phyloP scores from a whole-genome alignment of 2,329 filamentous ascomycete species.

The Stylonectria norvegica region DNA sequence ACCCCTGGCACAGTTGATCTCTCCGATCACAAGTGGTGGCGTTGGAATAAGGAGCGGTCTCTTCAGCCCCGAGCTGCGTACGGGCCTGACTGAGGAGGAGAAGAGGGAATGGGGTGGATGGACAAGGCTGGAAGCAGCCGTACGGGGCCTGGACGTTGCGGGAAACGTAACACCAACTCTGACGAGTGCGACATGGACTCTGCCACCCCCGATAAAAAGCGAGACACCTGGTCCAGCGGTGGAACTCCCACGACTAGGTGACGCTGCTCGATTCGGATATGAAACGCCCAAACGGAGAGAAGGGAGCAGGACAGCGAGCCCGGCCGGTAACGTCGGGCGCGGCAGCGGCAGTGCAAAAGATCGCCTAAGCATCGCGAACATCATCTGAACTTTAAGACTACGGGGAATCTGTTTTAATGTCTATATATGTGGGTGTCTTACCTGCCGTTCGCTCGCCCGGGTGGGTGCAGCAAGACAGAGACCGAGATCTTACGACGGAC shows the following conservation, averaged over 20 bases:
- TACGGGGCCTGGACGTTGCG: constrained; percentile 30
- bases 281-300: constrained; percentile 25
- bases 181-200: constrained; percentile 32
- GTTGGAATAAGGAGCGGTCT: constrained; percentile 37
- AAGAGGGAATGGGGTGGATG: constrained; percentile 75
- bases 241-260: constrained; percentile 28
- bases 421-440: too few relatives aligned
- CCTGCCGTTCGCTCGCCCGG: too few relatives aligned
- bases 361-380: constrained; percentile 43
- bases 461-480: too few relatives aligned
- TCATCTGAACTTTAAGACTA: too few relatives aligned
- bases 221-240: constrained; percentile 29
- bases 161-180: constrained; percentile 29
- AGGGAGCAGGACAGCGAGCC: constrained; percentile 27
- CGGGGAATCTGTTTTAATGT: too few relatives aligned
- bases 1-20: constrained; percentile 17
- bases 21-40: constrained; percentile 19
- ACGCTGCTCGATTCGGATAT: constrained; percentile 29
- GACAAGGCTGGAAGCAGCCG: constrained; percentile 62
- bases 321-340: constrained; percentile 15
- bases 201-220: constrained; percentile 35
- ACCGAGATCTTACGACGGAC: too few relatives aligned
- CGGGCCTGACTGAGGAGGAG: constrained; percentile 54
- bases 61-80: constrained; percentile 46
- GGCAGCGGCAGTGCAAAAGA: constrained; percentile 25